Conservation (phyloP, 2,329 filamentous ascomycete genomes). For the Monilinia fructicola region DNA sequence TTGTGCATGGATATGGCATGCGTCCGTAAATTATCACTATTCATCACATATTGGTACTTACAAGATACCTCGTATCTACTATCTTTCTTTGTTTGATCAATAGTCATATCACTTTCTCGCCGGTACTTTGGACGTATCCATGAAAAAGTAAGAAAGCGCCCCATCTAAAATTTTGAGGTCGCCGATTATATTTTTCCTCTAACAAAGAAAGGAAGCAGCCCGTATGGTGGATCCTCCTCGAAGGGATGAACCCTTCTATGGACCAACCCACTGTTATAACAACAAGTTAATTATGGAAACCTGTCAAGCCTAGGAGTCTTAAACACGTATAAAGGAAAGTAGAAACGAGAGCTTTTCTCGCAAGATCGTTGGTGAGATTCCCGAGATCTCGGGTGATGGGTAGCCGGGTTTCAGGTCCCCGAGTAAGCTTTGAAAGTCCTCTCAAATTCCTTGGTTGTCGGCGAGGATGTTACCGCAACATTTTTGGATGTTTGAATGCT, state of each 20-base stretch:
- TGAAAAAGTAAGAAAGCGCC: constrained; percentile 10
- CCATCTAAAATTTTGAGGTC: constrained; percentile 20
- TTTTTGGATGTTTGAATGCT: neutral
- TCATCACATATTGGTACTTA: constrained; percentile 9
- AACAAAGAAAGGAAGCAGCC: constrained; percentile 8
- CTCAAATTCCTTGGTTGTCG: constrained; percentile 11
- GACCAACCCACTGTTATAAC: neutral
- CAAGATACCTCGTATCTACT: constrained; percentile 4
- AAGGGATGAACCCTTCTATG: neutral
- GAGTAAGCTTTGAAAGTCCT: constrained; percentile 9
- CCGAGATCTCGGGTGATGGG: constrained; percentile 24
- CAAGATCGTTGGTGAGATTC: constrained; percentile 20
- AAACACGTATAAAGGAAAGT: neutral
- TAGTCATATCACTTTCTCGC: neutral
- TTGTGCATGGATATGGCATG: constrained; percentile 15
- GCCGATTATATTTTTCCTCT: constrained; percentile 22
- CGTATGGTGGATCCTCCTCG: neutral
- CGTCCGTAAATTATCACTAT: neutral
- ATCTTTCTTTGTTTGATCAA: constrained; percentile 9
- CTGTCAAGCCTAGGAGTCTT: neutral
- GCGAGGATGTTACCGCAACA: constrained; percentile 21
- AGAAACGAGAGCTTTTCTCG: neutral
- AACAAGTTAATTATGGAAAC: neutral
- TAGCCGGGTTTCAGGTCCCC: constrained; percentile 23
- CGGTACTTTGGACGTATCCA: constrained; percentile 10